A percentile compares a stretch with the other conserved stretches of the same genome.
phyloP scores from a whole-genome alignment of 306 rosid genomes.

The Cicer pinnatifidum region DNA sequence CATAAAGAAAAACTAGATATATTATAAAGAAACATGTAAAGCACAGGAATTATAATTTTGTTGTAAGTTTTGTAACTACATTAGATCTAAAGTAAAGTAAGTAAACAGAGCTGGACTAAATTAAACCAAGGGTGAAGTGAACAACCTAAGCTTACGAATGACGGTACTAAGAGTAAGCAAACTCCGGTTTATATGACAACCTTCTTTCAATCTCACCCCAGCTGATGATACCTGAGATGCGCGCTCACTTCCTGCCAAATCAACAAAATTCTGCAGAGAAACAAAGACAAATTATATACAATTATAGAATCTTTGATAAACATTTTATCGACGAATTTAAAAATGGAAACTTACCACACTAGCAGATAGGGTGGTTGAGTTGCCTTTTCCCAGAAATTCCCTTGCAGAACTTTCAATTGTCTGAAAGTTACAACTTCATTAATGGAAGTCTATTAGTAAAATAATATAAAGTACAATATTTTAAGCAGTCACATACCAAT shows the following conservation, averaged over 20 bases:
- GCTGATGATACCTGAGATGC: conserved; percentile 95
- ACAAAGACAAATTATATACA: conserved; percentile 36
- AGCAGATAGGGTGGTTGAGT: conserved; percentile 87
- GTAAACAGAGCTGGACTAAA: conserved; percentile 11
- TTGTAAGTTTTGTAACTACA: conserved; percentile 11
- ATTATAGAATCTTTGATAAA: not conserved
- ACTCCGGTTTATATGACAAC: conserved; percentile 98
- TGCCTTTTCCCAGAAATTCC: conserved; percentile 92
- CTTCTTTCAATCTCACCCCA: conserved; percentile 94
- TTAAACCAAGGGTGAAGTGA: conserved; percentile 48
- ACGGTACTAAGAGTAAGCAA: conserved; percentile 90
- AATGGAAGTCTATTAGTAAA: conserved; percentile 11
- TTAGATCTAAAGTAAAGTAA: not conserved
- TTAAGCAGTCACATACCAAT: conserved; percentile 60
- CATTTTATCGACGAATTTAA: conserved; percentile 31
- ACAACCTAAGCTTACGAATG: conserved; percentile 95
- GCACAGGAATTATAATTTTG: not conserved
- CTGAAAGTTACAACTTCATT: conserved; percentile 58
- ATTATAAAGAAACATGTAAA: conserved; percentile 10
- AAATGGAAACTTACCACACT: conserved; percentile 72
- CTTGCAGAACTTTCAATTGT: conserved; percentile 96
- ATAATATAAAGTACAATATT: conserved; percentile 36
- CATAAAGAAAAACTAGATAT: conserved; percentile 27
- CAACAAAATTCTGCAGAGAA: conserved; percentile 88
- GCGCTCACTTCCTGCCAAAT: conserved; percentile 98